phyloP scores from a whole-genome alignment of 805 yeast species.

The Cyberlindnera mrakii region DNA sequence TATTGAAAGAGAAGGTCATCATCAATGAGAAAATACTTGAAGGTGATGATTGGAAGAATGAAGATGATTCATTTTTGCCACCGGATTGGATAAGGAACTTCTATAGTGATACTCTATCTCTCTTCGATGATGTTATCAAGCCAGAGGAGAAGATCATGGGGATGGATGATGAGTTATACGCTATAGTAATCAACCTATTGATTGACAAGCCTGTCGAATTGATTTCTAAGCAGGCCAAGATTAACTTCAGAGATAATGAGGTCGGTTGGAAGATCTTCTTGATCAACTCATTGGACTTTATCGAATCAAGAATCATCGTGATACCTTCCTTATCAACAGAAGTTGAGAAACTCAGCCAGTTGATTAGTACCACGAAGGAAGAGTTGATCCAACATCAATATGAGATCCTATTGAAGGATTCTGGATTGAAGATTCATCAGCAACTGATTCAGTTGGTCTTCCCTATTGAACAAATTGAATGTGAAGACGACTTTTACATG shows the following conservation, averaged over 20 bases:
- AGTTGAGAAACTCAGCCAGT: slow-evolving; percentile 27
- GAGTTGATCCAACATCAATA: slow-evolving; percentile 41
- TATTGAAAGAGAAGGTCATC: slow-evolving; percentile 32
- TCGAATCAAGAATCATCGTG: slow-evolving; percentile 46
- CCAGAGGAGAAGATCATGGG: slow-evolving; percentile 29
- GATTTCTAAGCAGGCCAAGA: slow-evolving; percentile 22
- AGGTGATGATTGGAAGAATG: slow-evolving; percentile 27
- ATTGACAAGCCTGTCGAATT: slow-evolving; percentile 35
- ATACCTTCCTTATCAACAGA: slow-evolving; percentile 32
- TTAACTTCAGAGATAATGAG: slow-evolving; percentile 15
- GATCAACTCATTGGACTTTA: slow-evolving; percentile 55
- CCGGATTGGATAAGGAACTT: slow-evolving; percentile 82
- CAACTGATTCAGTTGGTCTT: slow-evolving; percentile 69
- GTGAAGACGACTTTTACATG: slow-evolving; percentile 54
- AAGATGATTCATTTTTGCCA: slow-evolving; percentile 55
- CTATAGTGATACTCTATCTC: slow-evolving; percentile 50
- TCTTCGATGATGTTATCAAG: slow-evolving; percentile 26
- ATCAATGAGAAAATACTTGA: slow-evolving; percentile 18
- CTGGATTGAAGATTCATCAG: slow-evolving; percentile 52
- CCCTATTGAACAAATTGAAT: slow-evolving; percentile 43
- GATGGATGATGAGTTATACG: slow-evolving; percentile 30
- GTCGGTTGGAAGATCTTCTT: slow-evolving; percentile 33
- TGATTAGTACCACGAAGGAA: slow-evolving; percentile 30
- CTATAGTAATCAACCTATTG: slow-evolving; percentile 33
- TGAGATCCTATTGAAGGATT: slow-evolving; percentile 39